phyloP scores from a whole-genome alignment of 106 monocot species.

The Acorus gramineus region DNA sequence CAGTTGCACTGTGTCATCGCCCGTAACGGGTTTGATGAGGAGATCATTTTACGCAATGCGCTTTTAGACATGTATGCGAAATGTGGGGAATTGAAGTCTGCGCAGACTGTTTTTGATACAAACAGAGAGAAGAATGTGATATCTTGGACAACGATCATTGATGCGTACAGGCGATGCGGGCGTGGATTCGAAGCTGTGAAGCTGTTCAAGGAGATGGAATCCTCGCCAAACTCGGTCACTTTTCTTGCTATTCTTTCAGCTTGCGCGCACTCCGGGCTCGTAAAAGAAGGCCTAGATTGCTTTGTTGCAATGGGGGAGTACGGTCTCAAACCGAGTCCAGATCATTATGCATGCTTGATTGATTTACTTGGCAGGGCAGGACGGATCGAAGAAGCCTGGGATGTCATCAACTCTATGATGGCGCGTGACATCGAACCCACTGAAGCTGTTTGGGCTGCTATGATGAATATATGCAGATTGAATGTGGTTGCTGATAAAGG shows the following conservation, averaged over 20 bases:
- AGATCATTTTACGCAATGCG: constrained; percentile 26
- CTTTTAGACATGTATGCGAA: constrained; percentile 41
- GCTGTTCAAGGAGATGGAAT: constrained; percentile 27
- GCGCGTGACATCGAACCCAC: not conserved
- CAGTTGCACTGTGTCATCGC: constrained; percentile 32
- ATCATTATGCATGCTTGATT: constrained; percentile 50
- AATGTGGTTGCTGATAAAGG: constrained; percentile 30
- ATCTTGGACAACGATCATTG: constrained; percentile 48
- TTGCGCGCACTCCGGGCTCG: constrained; percentile 37
- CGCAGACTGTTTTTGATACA: constrained; percentile 7
- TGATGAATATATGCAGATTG: constrained; percentile 35
- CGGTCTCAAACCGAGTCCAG: constrained; percentile 21
- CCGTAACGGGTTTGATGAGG: constrained; percentile 13
- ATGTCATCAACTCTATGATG: constrained; percentile 15
- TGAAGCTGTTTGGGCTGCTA: constrained; percentile 26
- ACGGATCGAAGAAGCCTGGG: constrained; percentile 43
- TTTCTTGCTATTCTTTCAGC: constrained; percentile 38
- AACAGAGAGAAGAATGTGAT: constrained; percentile 21
- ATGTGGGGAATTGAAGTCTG: constrained; percentile 20
- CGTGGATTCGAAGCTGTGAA: constrained; percentile 18
- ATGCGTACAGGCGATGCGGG: constrained; percentile 40
- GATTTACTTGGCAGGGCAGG: constrained; percentile 36
- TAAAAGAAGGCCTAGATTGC: constrained; percentile 19
- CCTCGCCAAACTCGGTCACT: constrained; percentile 27
- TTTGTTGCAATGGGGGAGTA: constrained; percentile 29